Conservation (phyloP, 192 early-diverging fungal genomes). For the Backusella luteola region DNA sequence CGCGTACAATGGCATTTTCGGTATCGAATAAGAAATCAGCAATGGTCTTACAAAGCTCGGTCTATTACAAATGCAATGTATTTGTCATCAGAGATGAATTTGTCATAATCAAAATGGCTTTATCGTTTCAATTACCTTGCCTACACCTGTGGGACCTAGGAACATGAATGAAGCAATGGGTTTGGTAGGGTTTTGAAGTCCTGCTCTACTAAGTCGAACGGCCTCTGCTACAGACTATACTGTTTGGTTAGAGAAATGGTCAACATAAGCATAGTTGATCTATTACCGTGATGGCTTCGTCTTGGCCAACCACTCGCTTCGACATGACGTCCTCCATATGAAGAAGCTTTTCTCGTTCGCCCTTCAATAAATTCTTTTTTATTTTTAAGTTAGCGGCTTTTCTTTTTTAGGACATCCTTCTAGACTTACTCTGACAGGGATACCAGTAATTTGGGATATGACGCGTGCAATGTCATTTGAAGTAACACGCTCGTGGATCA, state of each 20-base stretch:
- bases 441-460: slow-evolving; percentile 73
- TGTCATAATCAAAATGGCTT: slow-evolving; percentile 22
- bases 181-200: slow-evolving; percentile 73
- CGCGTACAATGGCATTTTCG: slow-evolving; percentile 89
- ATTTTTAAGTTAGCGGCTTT: background rate
- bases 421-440: slow-evolving; percentile 64
- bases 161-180: slow-evolving; percentile 95
- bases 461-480: slow-evolving; percentile 75
- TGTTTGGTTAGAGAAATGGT: background rate
- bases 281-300: slow-evolving; percentile 71
- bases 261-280: background rate
- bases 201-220: slow-evolving; percentile 83
- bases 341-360: slow-evolving; percentile 69
- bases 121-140: slow-evolving; percentile 54
- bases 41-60: slow-evolving; percentile 75
- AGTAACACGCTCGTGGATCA: slow-evolving; percentile 81
- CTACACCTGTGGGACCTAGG: slow-evolving; percentile 94
- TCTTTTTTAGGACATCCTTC: background rate
- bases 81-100: slow-evolving; percentile 3
- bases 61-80: slow-evolving; percentile 25
- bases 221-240: slow-evolving; percentile 81
- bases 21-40: slow-evolving; percentile 94
- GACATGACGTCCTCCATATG: slow-evolving; percentile 66
- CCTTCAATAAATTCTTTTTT: slow-evolving; percentile 51
- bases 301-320: slow-evolving; percentile 81